Evolutionary conservation across 441 rosid genomes (phyloP), one percentile per base, ranked within the genome.

Genomic region (Erysimum cheiri): DNA sequence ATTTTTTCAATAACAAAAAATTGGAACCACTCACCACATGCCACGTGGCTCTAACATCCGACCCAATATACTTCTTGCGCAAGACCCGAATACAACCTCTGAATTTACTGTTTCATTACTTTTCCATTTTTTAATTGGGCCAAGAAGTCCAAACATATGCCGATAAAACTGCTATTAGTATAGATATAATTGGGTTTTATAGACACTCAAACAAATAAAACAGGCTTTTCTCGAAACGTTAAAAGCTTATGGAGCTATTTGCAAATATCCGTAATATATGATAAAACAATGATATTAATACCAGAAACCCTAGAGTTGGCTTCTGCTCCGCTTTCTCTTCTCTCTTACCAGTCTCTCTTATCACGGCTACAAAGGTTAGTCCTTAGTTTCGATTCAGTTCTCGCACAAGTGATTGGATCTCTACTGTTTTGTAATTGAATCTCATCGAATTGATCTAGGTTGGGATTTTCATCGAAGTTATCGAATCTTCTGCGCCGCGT

Each of bases 281-380:
- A 60, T 60, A 73, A 41, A 60, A 53, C 29, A 29, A 74, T 53
- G 56, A 74, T 73, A 73, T 73, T 74, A 73, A 50, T 67, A 60
- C 19, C 39, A 54, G 73, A 74, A 74, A 74, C 77, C 77, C 77
- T 74, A 74, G 29, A 41, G 11, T 24, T 15, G 43, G 55, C 26
- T 67, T 22, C 29, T 43, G 43, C 36, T 67, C n/a, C 14, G 50
- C 24, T 53, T 49, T 13, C 57, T 37, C 11, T 22, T 49, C 53
- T 28, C 31, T 2, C 71, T 10, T 48, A 29, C 54, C 46, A 52
- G 47, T 41, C 62, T 54, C 63, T 47, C 26, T 24, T 24, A 1
- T 67, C 72, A 48, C 77, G 72, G 78, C 73, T 44, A 60, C 69
- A 70, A 70, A 67, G 69, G 78, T 74, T 68, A 53, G 69, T 68